Conservation (phyloP, 1,139 yeast genomes). For the Lodderomyces beijingensis region DNA sequence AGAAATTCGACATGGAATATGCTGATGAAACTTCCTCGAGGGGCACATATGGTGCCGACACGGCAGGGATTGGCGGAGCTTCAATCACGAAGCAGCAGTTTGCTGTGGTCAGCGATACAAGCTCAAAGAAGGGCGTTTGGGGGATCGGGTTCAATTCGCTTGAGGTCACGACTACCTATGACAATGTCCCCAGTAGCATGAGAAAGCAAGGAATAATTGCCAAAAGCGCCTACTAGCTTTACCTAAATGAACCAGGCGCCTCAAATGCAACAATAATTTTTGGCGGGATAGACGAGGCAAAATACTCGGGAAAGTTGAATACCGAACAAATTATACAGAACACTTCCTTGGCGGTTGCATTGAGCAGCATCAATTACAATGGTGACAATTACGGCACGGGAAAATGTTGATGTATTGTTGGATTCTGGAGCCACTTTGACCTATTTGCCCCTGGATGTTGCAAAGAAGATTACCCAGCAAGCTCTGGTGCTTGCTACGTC, state of each 20-base stretch:
- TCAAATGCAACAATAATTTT: slow-evolving; percentile 22
- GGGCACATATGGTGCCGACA: slow-evolving; percentile 54
- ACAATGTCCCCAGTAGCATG: slow-evolving; percentile 29
- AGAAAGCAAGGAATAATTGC: slow-evolving; percentile 43
- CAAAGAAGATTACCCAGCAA: slow-evolving; percentile 18
- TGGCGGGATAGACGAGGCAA: slow-evolving; percentile 28
- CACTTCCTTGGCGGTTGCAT: slow-evolving; percentile 4
- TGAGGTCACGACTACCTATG: slow-evolving; percentile 17
- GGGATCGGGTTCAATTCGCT: slow-evolving; percentile 19
- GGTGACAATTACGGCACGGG: slow-evolving; percentile 1
- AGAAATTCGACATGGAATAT: slow-evolving; percentile 9
- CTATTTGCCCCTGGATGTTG: slow-evolving; percentile 18
- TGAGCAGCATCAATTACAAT: slow-evolving; percentile 4
- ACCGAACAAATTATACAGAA: slow-evolving; percentile 8
- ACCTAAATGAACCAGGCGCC: slow-evolving; percentile 22
- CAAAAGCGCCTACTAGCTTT: slow-evolving; percentile 35
- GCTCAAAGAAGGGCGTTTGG: slow-evolving; percentile 15
- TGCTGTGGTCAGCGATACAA: slow-evolving; percentile 15
- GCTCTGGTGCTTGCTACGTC: too few relatives aligned
- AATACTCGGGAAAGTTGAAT: slow-evolving; percentile 20
- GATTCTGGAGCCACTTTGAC: slow-evolving; percentile 30
- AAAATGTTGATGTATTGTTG: slow-evolving; percentile 10
- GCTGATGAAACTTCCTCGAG: slow-evolving; percentile 27
- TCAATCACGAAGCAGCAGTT: slow-evolving; percentile 14
- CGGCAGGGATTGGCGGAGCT: slow-evolving; percentile 12